These are phyloP conservation scores for Akebia trifoliata DNA, from an alignment of 164 flowering plant species.

Conservation along the genomic window DNA sequence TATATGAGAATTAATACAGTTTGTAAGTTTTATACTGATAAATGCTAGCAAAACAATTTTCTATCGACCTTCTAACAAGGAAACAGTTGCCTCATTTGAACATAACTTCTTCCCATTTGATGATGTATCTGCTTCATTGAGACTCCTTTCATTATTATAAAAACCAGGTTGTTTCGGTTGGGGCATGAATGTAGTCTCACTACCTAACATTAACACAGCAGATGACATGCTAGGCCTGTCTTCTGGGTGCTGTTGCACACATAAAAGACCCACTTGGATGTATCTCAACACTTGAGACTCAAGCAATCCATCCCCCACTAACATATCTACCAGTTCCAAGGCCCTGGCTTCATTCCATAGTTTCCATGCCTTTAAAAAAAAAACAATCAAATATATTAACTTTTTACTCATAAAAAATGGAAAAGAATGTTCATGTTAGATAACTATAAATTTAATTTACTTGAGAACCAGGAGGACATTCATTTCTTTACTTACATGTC, in stretches of 20 bases:
- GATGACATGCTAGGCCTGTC: slow-evolving; percentile 30
- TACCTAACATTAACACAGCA: slow-evolving; percentile 26
- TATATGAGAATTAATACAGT: no score
- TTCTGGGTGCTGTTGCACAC: slow-evolving; percentile 25
- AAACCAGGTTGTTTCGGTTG: slow-evolving; percentile 28
- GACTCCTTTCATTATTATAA: slow-evolving; percentile 11
- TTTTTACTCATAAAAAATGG: no score
- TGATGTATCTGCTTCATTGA: background rate
- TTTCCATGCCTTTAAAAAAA: slow-evolving; percentile 6
- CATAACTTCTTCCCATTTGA: background rate
- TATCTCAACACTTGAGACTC: slow-evolving; percentile 6
- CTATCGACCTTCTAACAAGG: slow-evolving; percentile 11
- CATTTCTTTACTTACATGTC: slow-evolving; percentile 11
- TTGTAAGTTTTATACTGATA: no score
- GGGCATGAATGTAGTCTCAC: no score
- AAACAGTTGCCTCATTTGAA: slow-evolving; percentile 10
- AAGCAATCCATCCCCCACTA: background rate
- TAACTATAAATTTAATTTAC: no score
- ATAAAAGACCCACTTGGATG: slow-evolving; percentile 24
- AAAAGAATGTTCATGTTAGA: no score
- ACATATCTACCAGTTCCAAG: background rate
- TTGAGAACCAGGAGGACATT: no score
- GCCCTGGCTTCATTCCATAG: slow-evolving; percentile 4
- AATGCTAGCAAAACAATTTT: no score
- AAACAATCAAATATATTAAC: background rate